These are phyloP conservation scores for Knoxdaviesia proteae DNA, from an alignment of 2,329 filamentous ascomycete species.

Conservation along the genomic window DNA sequence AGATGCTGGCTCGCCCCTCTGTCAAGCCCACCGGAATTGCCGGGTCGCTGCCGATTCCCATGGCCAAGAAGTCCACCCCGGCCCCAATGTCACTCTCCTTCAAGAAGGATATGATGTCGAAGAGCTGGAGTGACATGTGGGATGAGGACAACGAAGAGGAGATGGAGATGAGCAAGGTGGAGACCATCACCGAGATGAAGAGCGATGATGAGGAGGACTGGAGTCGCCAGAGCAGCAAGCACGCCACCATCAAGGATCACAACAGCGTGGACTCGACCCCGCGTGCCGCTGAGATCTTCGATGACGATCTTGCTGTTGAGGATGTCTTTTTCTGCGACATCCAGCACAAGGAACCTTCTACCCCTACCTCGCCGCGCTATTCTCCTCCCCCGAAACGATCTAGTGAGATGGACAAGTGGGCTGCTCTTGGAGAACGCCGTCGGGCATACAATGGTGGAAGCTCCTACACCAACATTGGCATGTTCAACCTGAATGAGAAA, in stretches of 20 bases:
- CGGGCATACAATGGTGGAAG: slow-evolving; percentile 36
- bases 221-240: slow-evolving; percentile 49
- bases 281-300: slow-evolving; percentile 15
- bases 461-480: slow-evolving; percentile 13
- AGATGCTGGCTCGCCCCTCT: slow-evolving; percentile 18
- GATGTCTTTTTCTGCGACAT: slow-evolving; percentile 53
- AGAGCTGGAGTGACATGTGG: slow-evolving; percentile 96
- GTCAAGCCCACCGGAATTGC: slow-evolving; percentile 22
- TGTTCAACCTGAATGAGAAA: no score
- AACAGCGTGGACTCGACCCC: background rate
- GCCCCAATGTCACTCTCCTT: slow-evolving; percentile 19
- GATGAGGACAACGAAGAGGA: slow-evolving; percentile 74
- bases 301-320: slow-evolving; percentile 45
- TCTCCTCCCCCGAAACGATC: slow-evolving; percentile 44
- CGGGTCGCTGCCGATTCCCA: slow-evolving; percentile 57
- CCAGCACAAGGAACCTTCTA: background rate
- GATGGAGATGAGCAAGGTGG: slow-evolving; percentile 23
- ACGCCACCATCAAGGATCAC: background rate
- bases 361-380: slow-evolving; percentile 29
- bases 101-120: no score
- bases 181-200: background rate
- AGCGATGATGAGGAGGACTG: slow-evolving; percentile 16
- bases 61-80: slow-evolving; percentile 48
- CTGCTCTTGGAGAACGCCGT: slow-evolving; percentile 64
- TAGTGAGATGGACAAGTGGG: slow-evolving; percentile 57